phyloP scores from a whole-genome alignment of 2,329 filamentous ascomycete genomes.

The Clonostachys byssicola region DNA sequence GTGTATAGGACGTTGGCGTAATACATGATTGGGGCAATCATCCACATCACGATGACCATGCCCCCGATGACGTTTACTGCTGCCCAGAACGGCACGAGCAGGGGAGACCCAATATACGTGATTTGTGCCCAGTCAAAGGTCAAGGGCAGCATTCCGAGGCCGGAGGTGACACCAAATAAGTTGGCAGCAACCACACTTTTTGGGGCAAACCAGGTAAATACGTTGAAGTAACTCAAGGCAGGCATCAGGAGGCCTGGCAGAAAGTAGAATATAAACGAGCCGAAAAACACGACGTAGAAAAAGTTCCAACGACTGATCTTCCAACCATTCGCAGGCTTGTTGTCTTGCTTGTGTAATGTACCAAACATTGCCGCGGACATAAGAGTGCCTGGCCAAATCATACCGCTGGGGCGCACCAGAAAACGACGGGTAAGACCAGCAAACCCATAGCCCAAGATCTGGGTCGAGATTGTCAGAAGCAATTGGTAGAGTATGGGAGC shows the following conservation, averaged over 20 bases:
- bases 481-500: constrained; percentile 74
- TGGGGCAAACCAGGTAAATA: constrained; percentile 84
- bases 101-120: constrained; percentile 79
- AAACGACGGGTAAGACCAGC: constrained; percentile 78
- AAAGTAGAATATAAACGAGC: constrained; percentile 78
- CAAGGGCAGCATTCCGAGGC: constrained; percentile 76
- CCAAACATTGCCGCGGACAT: constrained; percentile 89
- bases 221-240: constrained; percentile 83
- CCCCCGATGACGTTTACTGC: constrained; percentile 81
- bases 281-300: constrained; percentile 70
- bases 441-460: constrained; percentile 83
- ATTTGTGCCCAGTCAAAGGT: constrained; percentile 93
- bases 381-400: constrained; percentile 88
- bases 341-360: constrained; percentile 80
- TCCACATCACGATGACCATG: constrained; percentile 80
- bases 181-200: constrained; percentile 84
- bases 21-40: constrained; percentile 74
- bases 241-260: constrained; percentile 78
- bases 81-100: constrained; percentile 83
- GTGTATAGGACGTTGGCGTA: constrained; percentile 78
- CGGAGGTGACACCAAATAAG: constrained; percentile 81
- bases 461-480: constrained; percentile 78
- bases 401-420: constrained; percentile 78
- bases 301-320: constrained; percentile 78
- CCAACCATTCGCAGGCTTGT: constrained; percentile 79